These are phyloP conservation scores for Macrolepiota albuminosa DNA, from an alignment of 768 basidiomycete genomes.

Conservation along the genomic window DNA sequence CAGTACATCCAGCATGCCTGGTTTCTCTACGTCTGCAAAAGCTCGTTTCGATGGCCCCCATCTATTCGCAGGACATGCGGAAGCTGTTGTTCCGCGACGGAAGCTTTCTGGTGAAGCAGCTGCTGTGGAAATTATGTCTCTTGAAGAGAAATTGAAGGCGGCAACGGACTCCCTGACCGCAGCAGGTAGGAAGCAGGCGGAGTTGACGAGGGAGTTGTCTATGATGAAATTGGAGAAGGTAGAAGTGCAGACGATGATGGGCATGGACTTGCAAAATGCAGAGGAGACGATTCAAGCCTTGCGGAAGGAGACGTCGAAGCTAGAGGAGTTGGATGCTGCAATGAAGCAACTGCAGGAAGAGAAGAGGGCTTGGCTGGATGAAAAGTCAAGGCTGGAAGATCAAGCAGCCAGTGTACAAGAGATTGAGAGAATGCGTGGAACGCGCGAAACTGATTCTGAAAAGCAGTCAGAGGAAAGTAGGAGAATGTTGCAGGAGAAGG, in stretches of 20 bases:
- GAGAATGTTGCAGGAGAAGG: conserved; percentile 36
- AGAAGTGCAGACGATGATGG: conserved; percentile 59
- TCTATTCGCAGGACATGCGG: conserved; percentile 78
- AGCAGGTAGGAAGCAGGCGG: conserved; percentile 57
- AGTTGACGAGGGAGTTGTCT: conserved; percentile 58
- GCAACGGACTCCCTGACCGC: conserved; percentile 53
- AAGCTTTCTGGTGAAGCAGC: conserved; percentile 39
- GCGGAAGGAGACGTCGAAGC: conserved; percentile 47
- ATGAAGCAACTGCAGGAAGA: conserved; percentile 45
- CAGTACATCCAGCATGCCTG: conserved; percentile 36
- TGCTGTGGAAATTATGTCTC: conserved; percentile 38
- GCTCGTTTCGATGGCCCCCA: conserved; percentile 77
- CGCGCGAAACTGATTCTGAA: conserved; percentile 37
- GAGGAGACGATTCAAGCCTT: conserved; percentile 60
- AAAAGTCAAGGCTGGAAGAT: conserved; percentile 38
- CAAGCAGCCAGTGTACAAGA: conserved; percentile 32
- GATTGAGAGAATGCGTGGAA: conserved; percentile 34
- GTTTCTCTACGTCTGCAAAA: conserved; percentile 37
- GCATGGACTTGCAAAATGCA: conserved; percentile 60
- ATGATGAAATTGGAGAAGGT: conserved; percentile 64
- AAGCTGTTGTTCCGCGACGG: conserved; percentile 53
- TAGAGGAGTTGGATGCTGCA: conserved; percentile 44
- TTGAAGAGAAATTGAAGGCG: conserved; percentile 64
- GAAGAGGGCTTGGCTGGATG: conserved; percentile 45
- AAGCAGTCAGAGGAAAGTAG: conserved; percentile 30